A percentile compares a stretch with the other conserved stretches of the same genome.
Conservation (phyloP, 768 basidiomycete species). For the Rhodocollybia butyracea region DNA sequence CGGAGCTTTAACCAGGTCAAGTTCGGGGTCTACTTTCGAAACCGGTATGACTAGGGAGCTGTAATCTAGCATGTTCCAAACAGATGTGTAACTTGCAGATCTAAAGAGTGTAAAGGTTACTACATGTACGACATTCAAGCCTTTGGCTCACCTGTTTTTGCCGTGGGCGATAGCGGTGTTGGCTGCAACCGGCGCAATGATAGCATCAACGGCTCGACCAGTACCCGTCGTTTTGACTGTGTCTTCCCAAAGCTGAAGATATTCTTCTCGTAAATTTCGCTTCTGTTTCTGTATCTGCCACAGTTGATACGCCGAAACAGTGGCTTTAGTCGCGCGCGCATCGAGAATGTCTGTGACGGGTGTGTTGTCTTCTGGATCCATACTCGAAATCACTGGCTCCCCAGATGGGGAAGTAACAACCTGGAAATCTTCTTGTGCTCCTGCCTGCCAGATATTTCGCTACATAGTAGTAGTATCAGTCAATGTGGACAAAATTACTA, state of each 20-base stretch:
- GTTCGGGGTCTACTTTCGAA: slow-evolving; percentile 47
- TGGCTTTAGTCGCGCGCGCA: slow-evolving; percentile 22
- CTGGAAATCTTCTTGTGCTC: slow-evolving; percentile 43
- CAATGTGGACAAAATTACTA: not conserved
- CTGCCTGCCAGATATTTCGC: slow-evolving; percentile 44
- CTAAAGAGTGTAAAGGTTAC: slow-evolving; percentile 24
- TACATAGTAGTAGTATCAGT: slow-evolving; percentile 12
- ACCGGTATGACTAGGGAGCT: slow-evolving; percentile 62
- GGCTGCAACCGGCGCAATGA: slow-evolving; percentile 63
- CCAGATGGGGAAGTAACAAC: slow-evolving; percentile 34
- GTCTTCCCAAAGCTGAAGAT: slow-evolving; percentile 61
- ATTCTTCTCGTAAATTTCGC: slow-evolving; percentile 47
- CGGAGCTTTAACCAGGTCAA: slow-evolving; percentile 46
- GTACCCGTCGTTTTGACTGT: slow-evolving; percentile 54
- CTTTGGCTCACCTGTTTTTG: slow-evolving; percentile 37
- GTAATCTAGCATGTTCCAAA: slow-evolving; percentile 72
- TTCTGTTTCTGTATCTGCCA: slow-evolving; percentile 65
- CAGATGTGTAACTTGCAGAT: slow-evolving; percentile 48
- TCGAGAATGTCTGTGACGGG: slow-evolving; percentile 14
- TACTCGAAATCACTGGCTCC: slow-evolving; percentile 53
- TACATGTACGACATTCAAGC: not conserved
- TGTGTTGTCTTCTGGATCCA: slow-evolving; percentile 32
- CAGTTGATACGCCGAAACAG: slow-evolving; percentile 51
- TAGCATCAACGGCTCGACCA: slow-evolving; percentile 71
- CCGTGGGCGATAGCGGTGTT: slow-evolving; percentile 66